Evolutionary conservation across 2,329 filamentous ascomycete species (phyloP).

Genomic region (Cyanodermella asteris): DNA sequence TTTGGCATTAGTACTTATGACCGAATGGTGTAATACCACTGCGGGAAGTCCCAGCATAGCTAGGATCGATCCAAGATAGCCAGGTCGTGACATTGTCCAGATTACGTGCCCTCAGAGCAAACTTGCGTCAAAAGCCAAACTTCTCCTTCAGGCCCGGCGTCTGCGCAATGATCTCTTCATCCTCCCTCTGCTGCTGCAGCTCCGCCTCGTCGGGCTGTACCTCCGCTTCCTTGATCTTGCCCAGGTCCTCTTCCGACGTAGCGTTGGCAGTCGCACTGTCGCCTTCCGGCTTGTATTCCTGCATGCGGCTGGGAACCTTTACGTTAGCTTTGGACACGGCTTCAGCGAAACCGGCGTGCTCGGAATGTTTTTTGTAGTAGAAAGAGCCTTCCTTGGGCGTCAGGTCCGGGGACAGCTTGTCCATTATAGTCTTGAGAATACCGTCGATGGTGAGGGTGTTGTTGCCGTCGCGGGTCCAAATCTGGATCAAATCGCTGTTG

Average conservation of each 20-base stretch:
- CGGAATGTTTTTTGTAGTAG: conserved; percentile 73
- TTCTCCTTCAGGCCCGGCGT: no score
- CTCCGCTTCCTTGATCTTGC: conserved; percentile 2
- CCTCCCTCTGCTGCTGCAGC: conserved; percentile 3
- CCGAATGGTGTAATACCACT: no score
- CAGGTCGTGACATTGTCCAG: no score
- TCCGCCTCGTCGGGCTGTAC: conserved; percentile 1
- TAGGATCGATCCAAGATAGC: no score
- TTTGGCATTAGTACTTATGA: no score
- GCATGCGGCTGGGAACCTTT: no score
- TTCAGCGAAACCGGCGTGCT: conserved; percentile 51
- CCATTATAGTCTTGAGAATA: conserved; percentile 50
- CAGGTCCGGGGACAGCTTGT: conserved; percentile 50
- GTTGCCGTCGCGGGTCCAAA: conserved; percentile 80
- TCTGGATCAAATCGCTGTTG: conserved; percentile 67
- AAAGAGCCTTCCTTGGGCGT: conserved; percentile 38
- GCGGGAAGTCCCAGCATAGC: no score
- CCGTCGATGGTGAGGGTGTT: conserved; percentile 59
- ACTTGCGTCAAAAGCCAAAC: no score
- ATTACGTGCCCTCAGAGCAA: no score
- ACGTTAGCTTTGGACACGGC: conserved; percentile 20
- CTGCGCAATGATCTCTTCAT: conserved; percentile 1
- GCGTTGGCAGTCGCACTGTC: not conserved
- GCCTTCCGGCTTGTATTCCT: conserved; percentile 4
- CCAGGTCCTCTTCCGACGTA: conserved; percentile 1